Base-by-base conservation (phyloP, 805 yeast species). In the Pichia californica region DNA sequence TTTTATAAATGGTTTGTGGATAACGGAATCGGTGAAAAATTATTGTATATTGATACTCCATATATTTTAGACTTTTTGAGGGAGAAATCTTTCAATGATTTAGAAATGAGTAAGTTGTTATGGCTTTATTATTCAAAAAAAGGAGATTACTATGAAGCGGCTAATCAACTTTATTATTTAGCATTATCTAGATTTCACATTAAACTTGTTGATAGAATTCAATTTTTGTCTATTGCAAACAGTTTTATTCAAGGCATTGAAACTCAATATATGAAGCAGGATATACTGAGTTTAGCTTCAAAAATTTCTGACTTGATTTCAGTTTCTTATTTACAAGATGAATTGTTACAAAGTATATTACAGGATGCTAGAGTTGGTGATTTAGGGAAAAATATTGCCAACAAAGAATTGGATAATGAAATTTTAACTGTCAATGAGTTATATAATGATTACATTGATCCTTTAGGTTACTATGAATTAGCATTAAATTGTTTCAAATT, bases 91-190 rank as follows among this genome's bases (percentile, higher is more conserved):
- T 62, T 69, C 26, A 74, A 74, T 38, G 81, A 85, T 36, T 66
- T 88, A 41, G 77, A 78, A 32, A 76, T 87, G 62, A 88, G 95
- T 4, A 87, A 87, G 52, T 64, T 93, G 47, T 67, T 93, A 45
- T 91, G 98, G 95, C 73, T 83, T 37, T 91, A 85, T 61, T 85
- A 86, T 55, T 88, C 95, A 18, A 87, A 83, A 61, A 77, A 85
- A 50, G 87, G 83, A 36, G 76, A 81, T 47, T 83, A 81, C 60
- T 80, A 76, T 53, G 79, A 80, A 30, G 95, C 98, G n/a, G 96
- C 97, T 0, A 76, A 76, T 51, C 83, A 85, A 19, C 68, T 88
- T 38, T 83, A 83, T 54, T 73, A 77, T 6, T 67, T 93, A 44
- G 83, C 96, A 0, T 67, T 79, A 18, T 83, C 94, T 15, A 81